Evolutionary conservation across 495 filamentous ascomycete genomes (phyloP), one percentile per base, ranked within the genome.

Genomic region (Aspergillus baeticus): DNA sequence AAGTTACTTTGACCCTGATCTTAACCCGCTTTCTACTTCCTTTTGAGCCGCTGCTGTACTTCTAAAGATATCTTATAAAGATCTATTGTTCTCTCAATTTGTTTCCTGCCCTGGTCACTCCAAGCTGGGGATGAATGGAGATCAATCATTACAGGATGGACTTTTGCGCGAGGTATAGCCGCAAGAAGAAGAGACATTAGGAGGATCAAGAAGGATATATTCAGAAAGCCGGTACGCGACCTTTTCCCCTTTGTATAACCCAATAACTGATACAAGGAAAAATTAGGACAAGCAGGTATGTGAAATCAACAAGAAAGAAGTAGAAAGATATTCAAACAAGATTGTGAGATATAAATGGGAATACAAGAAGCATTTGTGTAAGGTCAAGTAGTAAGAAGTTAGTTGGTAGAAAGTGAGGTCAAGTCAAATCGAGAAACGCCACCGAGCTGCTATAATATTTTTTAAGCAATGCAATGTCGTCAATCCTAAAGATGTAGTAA

Each of bases 181-280:
- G 26, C 3, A 29, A 8, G 26, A 29, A 29, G 26, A 29, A 29
- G 14, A 26, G 21, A 29, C 44, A 44, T 43, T 43, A 55, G 36
- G 33, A 48, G 21, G 20, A 14, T 1, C 3, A 48, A 34, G 13
- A 17, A 36, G 2, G 18, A 26, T 53, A 43, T 49, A 56, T 7
- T 22, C 17, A 49, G 34, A 42, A 47, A 39, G 34, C 48, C 48
- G 15, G 36, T 17, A 14, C 36, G 15, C 36, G 14, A 38, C 26
- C 26, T 29, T 29, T 29, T 38, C 17, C 17, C 15, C 29, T 2
- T 10, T 50, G 33, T 50, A 68, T 34, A 47, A 6, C 26, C 26
- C 57, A 54, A 54, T 60, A 67, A 69, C 71, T 69, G 63, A 59
- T 73, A 71, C 68, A 71, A 61, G 67, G 70, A 58, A 51, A 58